Percentiles rank a stretch among this genome's conserved stretches.
These are phyloP conservation scores for Cryptococcus floricola DNA, from an alignment of 1,284 basidiomycete genomes.

Conservation along the genomic window DNA sequence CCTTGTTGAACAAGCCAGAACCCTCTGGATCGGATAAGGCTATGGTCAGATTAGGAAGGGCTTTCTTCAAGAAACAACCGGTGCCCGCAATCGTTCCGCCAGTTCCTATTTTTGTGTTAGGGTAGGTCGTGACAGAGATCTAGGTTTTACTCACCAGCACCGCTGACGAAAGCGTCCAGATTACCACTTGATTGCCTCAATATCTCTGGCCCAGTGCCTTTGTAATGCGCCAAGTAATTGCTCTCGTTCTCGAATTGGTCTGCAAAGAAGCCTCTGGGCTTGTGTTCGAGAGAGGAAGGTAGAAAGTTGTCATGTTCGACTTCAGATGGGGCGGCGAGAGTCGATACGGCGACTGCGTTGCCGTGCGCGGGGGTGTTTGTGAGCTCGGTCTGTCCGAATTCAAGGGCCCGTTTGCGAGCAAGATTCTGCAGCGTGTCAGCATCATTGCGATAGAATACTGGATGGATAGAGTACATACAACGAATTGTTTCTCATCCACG, in stretches of 20 bases:
- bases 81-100: slow-evolving; percentile 91
- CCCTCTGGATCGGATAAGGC: slow-evolving; percentile 90
- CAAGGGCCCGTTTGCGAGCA: slow-evolving; percentile 67
- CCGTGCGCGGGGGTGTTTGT: slow-evolving; percentile 23
- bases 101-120: slow-evolving; percentile 58
- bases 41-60: slow-evolving; percentile 56
- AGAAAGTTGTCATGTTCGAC: slow-evolving; percentile 19
- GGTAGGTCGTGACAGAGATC: background rate
- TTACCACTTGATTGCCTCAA: slow-evolving; percentile 84
- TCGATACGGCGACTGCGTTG: slow-evolving; percentile 53
- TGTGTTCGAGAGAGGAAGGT: slow-evolving; percentile 19
- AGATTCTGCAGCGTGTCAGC: slow-evolving; percentile 60
- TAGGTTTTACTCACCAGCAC: slow-evolving; percentile 61
- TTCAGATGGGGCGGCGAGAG: slow-evolving; percentile 55
- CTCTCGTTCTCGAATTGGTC: slow-evolving; percentile 94
- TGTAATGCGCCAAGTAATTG: slow-evolving; percentile 85
- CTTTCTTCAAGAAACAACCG: slow-evolving; percentile 66
- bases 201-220: slow-evolving; percentile 91
- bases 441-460: background rate
- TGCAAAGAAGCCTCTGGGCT: slow-evolving; percentile 61
- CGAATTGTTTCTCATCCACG: slow-evolving; percentile 84
- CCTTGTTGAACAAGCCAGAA: slow-evolving; percentile 91
- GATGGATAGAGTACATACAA: slow-evolving; percentile 50
- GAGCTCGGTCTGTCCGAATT: slow-evolving; percentile 60
- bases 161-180: slow-evolving; percentile 85